phyloP scores from a whole-genome alignment of 768 basidiomycete species.

The Xanthoconium purpureum region DNA sequence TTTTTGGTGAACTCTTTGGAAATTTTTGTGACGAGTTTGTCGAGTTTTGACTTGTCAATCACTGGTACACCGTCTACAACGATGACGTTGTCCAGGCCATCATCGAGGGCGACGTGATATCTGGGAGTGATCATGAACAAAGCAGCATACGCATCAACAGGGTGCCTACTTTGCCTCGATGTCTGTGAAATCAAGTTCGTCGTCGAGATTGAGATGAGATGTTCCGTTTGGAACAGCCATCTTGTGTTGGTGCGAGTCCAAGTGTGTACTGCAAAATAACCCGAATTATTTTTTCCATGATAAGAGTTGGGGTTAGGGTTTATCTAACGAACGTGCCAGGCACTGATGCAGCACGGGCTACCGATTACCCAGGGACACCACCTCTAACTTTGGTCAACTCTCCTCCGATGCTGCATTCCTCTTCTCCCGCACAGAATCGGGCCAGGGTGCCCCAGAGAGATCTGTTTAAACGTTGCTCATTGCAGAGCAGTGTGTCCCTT shows the following conservation, averaged over 20 bases:
- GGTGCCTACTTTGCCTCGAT: slow-evolving; percentile 76
- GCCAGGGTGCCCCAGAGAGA: neutral
- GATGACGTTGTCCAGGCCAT: slow-evolving; percentile 86
- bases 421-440: neutral
- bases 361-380: neutral
- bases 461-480: neutral
- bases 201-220: slow-evolving; percentile 40
- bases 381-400: slow-evolving; percentile 9
- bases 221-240: slow-evolving; percentile 44
- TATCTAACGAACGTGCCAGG: neutral
- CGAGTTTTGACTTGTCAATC: slow-evolving; percentile 82
- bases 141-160: neutral
- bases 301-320: slow-evolving; percentile 2
- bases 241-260: slow-evolving; percentile 21
- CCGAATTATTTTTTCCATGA: neutral
- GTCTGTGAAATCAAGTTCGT: slow-evolving; percentile 82
- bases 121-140: slow-evolving; percentile 39
- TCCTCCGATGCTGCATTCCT: neutral
- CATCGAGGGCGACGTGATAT: slow-evolving; percentile 81
- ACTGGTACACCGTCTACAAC: slow-evolving; percentile 91
- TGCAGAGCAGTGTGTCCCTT: slow-evolving; percentile 4
- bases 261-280: neutral
- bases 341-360: neutral
- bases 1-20: slow-evolving; percentile 81
- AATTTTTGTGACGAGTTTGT: slow-evolving; percentile 77